Evolutionary conservation across 805 yeast species (phyloP).

Genomic region (Ogataea populi-albae): DNA sequence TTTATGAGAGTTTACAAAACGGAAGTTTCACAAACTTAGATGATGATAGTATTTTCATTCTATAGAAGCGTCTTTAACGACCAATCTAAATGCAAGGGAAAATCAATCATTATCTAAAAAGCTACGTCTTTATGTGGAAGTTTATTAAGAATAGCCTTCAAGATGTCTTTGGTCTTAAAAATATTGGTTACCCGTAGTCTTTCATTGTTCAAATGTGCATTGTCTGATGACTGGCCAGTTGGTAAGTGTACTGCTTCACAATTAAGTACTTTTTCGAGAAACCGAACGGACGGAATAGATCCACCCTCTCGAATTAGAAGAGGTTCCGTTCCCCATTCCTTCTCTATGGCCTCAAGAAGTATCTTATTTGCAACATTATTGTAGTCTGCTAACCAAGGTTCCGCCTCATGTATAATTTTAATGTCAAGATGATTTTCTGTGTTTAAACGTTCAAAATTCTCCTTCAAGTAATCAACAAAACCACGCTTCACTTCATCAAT

Average conservation of each 20-base stretch:
- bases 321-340: constrained; percentile 81
- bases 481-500: constrained; percentile 52
- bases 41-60: constrained; percentile 1
- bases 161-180: constrained; percentile 66
- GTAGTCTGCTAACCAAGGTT: constrained; percentile 95
- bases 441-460: constrained; percentile 46
- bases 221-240: constrained; percentile 92
- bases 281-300: constrained; percentile 86
- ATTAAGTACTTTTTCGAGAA: constrained; percentile 71
- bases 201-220: constrained; percentile 90
- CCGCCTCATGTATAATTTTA: constrained; percentile 77
- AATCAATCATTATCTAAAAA: no score
- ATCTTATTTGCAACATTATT: constrained; percentile 68
- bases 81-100: no score
- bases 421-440: constrained; percentile 63
- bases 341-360: constrained; percentile 55
- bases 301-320: constrained; percentile 94
- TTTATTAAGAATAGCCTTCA: constrained; percentile 50
- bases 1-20: no score
- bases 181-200: constrained; percentile 75
- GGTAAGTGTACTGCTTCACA: constrained; percentile 97
- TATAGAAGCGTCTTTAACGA: not conserved
- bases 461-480: constrained; percentile 45
- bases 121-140: constrained; percentile 26
- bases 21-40: no score